A percentile compares a stretch with the other conserved stretches of the same genome.
Evolutionary conservation across 768 basidiomycete species (phyloP).

Genomic region (Kwoniella shandongensis): DNA sequence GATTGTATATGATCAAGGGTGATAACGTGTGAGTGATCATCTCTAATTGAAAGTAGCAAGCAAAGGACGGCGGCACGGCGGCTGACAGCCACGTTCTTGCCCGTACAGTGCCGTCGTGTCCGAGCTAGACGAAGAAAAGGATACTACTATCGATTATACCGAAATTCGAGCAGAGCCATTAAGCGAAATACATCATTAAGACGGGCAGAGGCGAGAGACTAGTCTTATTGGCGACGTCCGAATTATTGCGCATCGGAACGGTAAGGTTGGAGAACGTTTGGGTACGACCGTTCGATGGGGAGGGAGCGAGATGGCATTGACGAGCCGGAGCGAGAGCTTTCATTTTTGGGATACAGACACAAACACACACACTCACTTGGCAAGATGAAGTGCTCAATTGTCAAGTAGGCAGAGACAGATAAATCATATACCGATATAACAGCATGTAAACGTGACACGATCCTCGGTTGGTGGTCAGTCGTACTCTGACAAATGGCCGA

Average conservation of each 20-base stretch:
- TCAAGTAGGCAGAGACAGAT: slow-evolving; percentile 18
- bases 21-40: slow-evolving; percentile 83
- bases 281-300: not conserved
- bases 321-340: too few species aligned
- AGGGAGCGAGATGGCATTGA: slow-evolving; percentile 1
- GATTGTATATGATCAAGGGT: slow-evolving; percentile 94
- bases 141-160: slow-evolving; percentile 76
- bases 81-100: not conserved
- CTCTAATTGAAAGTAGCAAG: not conserved
- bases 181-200: slow-evolving; percentile 44
- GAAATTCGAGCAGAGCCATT: slow-evolving; percentile 85
- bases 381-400: slow-evolving; percentile 45
- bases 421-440: not conserved
- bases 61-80: too few species aligned
- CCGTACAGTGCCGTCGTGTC: slow-evolving; percentile 54
- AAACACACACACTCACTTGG: slow-evolving; percentile 18
- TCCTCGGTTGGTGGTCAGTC: too few species aligned
- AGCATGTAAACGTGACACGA: too few species aligned
- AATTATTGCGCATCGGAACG: too few species aligned
- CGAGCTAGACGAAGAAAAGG: slow-evolving; percentile 64
- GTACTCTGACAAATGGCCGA: too few species aligned
- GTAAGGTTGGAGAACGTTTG: not conserved
- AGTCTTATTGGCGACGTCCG: not conserved
- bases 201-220: not conserved
- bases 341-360: not conserved